phyloP scores from a whole-genome alignment of 202 grass and related monocot species.

The Carex arenaria region DNA sequence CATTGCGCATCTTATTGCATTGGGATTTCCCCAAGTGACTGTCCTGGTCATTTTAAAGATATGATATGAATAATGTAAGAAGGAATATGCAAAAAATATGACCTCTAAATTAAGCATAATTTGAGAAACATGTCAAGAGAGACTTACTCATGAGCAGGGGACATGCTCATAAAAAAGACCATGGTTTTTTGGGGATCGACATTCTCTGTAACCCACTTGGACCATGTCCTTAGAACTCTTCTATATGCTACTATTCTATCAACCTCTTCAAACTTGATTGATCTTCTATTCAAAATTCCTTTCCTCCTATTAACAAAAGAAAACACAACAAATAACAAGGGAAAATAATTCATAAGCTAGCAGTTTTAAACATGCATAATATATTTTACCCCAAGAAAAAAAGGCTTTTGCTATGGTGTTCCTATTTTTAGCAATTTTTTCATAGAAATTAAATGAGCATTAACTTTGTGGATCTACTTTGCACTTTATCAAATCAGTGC shows the following conservation, averaged over 20 bases:
- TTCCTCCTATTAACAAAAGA: conserved; percentile 33
- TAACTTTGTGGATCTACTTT: too few relatives aligned
- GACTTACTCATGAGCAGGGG: conserved; percentile 87
- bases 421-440: too few relatives aligned
- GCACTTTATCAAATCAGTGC: too few relatives aligned
- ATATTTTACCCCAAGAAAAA: background rate
- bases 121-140: background rate
- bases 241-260: conserved; percentile 62
- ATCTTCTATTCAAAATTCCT: conserved; percentile 51
- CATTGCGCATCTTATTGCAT: conserved; percentile 78
- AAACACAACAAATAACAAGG: background rate
- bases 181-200: conserved; percentile 55
- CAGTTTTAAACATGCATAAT: background rate
- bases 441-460: too few relatives aligned
- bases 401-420: too few relatives aligned
- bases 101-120: background rate
- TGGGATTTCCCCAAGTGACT: conserved; percentile 68
- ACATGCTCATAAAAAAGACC: conserved; percentile 95
- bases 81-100: background rate
- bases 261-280: conserved; percentile 53
- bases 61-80: background rate
- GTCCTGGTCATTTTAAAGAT: conserved; percentile 41
- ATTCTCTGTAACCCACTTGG: conserved; percentile 72
- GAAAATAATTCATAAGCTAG: background rate
- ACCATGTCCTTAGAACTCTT: conserved; percentile 66